Evolutionary conservation across 352 stramenopile genomes (phyloP).

Genomic region (Phytophthora cryptogea): DNA sequence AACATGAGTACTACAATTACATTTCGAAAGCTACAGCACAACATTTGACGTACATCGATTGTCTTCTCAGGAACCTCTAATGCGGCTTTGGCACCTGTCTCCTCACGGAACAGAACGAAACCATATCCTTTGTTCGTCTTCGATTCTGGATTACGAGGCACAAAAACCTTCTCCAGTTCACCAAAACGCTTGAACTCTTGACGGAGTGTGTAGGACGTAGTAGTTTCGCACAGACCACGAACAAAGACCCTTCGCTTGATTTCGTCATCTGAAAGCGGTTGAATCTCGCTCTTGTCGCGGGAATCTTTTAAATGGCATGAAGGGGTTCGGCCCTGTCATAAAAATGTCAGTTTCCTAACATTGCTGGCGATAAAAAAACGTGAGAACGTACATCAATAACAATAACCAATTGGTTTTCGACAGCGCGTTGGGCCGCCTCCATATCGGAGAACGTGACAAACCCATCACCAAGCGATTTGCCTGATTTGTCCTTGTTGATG

Average conservation of each 20-base stretch:
- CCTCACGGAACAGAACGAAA: conserved; percentile 62
- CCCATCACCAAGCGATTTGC: conserved; percentile 67
- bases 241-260: conserved; percentile 57
- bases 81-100: conserved; percentile 40
- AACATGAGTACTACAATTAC: background rate
- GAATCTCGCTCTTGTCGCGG: conserved; percentile 2
- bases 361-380: background rate
- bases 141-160: conserved; percentile 56
- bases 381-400: conserved; percentile 64
- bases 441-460: conserved; percentile 77
- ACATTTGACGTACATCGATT: conserved; percentile 56
- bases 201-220: conserved; percentile 50
- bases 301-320: conserved; percentile 26
- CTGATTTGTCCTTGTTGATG: conserved; percentile 70
- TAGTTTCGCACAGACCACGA: conserved; percentile 58
- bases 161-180: conserved; percentile 52
- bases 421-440: conserved; percentile 51
- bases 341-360: background rate
- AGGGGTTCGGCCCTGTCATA: conserved; percentile 6
- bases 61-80: conserved; percentile 65
- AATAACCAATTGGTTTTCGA: conserved; percentile 52
- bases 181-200: conserved; percentile 70
- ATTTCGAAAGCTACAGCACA: background rate
- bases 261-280: too few species aligned
- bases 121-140: conserved; percentile 75